Conservation (phyloP, 164 flowering plant genomes). For the Dillenia turbinata region DNA sequence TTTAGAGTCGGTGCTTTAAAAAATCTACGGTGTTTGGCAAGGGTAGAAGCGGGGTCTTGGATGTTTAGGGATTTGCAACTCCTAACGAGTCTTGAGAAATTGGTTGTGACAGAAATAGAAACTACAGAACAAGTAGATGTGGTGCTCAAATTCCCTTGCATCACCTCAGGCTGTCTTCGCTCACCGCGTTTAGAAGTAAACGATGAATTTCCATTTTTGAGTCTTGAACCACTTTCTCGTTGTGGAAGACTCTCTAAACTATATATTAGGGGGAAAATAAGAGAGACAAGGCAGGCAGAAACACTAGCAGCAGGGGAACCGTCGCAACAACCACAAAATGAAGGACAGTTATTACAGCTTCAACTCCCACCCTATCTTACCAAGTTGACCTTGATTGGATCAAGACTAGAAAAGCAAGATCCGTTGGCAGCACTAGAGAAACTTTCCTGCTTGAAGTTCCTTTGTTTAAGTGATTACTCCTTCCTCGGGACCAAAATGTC, state of each 20-base stretch:
- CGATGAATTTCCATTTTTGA: too few relatives aligned
- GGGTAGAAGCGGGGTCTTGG: background rate
- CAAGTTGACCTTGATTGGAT: constrained; percentile 5
- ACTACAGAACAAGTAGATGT: background rate
- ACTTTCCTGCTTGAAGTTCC: constrained; percentile 11
- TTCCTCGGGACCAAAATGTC: constrained; percentile 15
- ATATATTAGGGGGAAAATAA: constrained; percentile 7
- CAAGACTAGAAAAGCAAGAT: constrained; percentile 1
- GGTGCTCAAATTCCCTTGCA: background rate
- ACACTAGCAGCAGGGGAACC: too few relatives aligned
- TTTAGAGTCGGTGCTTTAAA: constrained; percentile 11
- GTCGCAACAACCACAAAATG: too few relatives aligned
- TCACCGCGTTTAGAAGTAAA: background rate
- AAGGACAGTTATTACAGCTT: background rate
- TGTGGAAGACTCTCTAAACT: constrained; percentile 10
- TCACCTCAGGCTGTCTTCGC: background rate
- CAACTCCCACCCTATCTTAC: constrained; percentile 15
- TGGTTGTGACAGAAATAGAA: background rate
- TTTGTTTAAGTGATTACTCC: background rate
- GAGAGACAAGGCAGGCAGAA: background rate
- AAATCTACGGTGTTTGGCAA: too few relatives aligned
- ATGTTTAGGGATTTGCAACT: constrained; percentile 4
- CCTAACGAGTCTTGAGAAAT: constrained; percentile 7
- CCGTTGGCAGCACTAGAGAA: constrained; percentile 17
- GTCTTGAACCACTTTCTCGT: background rate